phyloP scores from a whole-genome alignment of 768 basidiomycete species.

The Austroboletus festivus region DNA sequence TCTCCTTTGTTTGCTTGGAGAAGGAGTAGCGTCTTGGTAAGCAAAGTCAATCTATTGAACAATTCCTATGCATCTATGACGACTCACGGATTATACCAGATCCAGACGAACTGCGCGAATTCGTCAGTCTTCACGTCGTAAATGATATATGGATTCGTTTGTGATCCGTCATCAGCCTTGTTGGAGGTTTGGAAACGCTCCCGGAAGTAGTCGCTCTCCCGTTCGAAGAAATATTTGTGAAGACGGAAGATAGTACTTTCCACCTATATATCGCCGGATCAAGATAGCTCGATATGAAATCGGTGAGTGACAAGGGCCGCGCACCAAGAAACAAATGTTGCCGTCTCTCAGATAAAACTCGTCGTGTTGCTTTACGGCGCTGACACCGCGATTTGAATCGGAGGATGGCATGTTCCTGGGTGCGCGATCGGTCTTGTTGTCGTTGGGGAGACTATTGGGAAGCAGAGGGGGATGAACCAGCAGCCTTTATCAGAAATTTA shows the following conservation, averaged over 20 bases:
- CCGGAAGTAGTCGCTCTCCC: conserved; percentile 34
- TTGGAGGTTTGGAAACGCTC: conserved; percentile 17
- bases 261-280: conserved; percentile 24
- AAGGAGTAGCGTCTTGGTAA: conserved; percentile 48
- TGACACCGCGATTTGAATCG: conserved; percentile 12
- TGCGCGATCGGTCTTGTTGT: not conserved
- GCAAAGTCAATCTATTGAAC: not conserved
- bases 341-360: conserved; percentile 54
- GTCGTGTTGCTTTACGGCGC: conserved; percentile 20
- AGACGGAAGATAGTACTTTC: conserved; percentile 32
- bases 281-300: not conserved
- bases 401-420: not conserved
- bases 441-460: not conserved
- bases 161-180: conserved; percentile 3
- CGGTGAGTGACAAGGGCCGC: conserved; percentile 15
- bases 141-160: conserved; percentile 14
- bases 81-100: conserved; percentile 47
- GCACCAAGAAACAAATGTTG: conserved; percentile 52
- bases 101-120: conserved; percentile 50
- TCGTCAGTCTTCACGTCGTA: conserved; percentile 33
- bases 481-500: conserved; percentile 12
- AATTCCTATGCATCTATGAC: not conserved
- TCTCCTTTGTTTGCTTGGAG: conserved; percentile 45
- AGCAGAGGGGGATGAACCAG: not conserved
- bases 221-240: conserved; percentile 37